A percentile compares a stretch with the other conserved stretches of the same genome.
These are phyloP conservation scores for Knoxdaviesia proteae DNA, from an alignment of 2,329 filamentous ascomycete genomes.

Conservation along the genomic window DNA sequence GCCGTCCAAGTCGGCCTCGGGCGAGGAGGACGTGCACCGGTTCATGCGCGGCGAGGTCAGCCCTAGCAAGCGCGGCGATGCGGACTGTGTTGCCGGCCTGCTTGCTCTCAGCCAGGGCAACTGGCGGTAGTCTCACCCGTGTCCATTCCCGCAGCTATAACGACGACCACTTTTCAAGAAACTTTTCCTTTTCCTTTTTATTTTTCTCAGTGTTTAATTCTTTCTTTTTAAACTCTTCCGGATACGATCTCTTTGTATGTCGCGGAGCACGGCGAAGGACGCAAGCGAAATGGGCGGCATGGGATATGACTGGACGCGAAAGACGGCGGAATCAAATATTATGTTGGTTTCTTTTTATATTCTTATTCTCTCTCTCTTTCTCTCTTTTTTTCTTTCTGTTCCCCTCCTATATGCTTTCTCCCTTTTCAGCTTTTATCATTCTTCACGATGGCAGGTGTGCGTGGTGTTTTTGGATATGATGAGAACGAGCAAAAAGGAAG, in stretches of 20 bases:
- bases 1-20: constrained; percentile 9
- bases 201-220: background rate
- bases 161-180: too few relatives aligned
- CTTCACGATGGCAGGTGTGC: too few relatives aligned
- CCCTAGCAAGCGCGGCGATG: constrained; percentile 55
- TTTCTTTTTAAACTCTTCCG: background rate
- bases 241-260: background rate
- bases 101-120: constrained; percentile 80
- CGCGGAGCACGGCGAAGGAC: background rate
- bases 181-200: background rate
- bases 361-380: background rate
- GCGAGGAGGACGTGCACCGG: constrained; percentile 41
- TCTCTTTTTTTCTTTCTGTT: background rate
- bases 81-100: constrained; percentile 79
- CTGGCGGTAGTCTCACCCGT: constrained; percentile 26
- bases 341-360: background rate
- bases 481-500: too few relatives aligned
- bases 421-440: too few relatives aligned
- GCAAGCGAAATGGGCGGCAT: background rate
- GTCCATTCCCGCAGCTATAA: background rate
- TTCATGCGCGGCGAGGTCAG: constrained; percentile 52
- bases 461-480: too few relatives aligned
- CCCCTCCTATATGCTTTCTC: background rate
- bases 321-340: background rate
- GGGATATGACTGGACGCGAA: background rate